Conservation (phyloP, 768 basidiomycete species). For the Russula earlei region DNA sequence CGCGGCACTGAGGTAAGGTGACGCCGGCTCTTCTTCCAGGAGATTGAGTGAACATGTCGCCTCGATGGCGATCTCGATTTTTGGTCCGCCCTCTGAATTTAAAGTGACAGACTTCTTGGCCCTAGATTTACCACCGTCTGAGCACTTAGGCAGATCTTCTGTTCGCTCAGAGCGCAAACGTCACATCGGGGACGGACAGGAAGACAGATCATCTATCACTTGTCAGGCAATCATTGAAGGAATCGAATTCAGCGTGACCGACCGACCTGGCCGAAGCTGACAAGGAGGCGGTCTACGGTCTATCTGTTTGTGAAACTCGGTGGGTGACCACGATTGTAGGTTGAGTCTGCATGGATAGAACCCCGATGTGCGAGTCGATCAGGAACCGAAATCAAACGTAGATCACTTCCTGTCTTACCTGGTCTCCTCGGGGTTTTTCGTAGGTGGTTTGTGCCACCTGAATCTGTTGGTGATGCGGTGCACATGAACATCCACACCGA, state of each 20-base stretch:
- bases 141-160: constrained; percentile 61
- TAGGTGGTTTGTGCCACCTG: constrained; percentile 83
- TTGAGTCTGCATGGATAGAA: constrained; percentile 43
- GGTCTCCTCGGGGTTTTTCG: constrained; percentile 83
- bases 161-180: constrained; percentile 45
- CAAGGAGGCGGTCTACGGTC: constrained; percentile 77
- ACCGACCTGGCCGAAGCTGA: constrained; percentile 76
- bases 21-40: not conserved
- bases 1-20: not conserved
- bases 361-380: not conserved
- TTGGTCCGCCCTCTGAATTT: constrained; percentile 25
- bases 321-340: constrained; percentile 77
- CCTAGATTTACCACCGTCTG: constrained; percentile 23
- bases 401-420: constrained; percentile 35
- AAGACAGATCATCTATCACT: constrained; percentile 54
- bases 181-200: constrained; percentile 60
- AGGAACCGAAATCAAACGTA: not conserved
- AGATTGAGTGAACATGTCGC: constrained; percentile 7
- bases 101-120: not conserved
- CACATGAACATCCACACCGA: constrained; percentile 94
- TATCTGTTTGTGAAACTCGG: constrained; percentile 61
- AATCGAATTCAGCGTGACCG: not conserved
- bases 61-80: constrained; percentile 34
- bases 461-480: constrained; percentile 91
- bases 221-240: not conserved